Base-by-base conservation (phyloP, 176 grass and related monocot genomes). In the Tillandsia leiboldiana region DNA sequence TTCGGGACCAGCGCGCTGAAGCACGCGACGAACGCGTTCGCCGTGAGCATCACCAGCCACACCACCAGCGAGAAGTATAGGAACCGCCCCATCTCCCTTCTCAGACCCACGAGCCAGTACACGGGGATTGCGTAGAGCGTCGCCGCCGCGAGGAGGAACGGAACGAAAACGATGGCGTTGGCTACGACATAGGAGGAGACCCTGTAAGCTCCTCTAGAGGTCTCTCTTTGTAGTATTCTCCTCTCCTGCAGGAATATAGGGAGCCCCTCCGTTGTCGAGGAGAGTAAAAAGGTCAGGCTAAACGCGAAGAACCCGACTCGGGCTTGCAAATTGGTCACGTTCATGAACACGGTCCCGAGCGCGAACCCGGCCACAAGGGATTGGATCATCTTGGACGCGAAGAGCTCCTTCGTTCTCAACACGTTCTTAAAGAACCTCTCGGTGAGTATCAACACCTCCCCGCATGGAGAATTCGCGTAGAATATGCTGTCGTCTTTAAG, bases 291-390 rank as follows among this genome's bases (percentile, higher is more conserved):
- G 13, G 93, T 97, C 64, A 97, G 89, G 68, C 63, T 92, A 78
- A 97, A 97, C 17, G 93, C 93, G 49, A 97, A 97, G 83, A 97
- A 92, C 3, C 93, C 93, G 5, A 97, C 72, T 4, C 89, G 63
- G 11, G 86, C 85, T 72, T 97, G 86, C 49, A 87, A 75, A 72
- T 92, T 80, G 8, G 62, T 79, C 26, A 77, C 62, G 64, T 77
- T 87, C 58, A 87, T 69, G 79, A 97, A 97, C 66, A 96, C 77
- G 17, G 89, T 87, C 24, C 93, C 93, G 15, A 97, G 81, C 57
- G 77, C 85, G 13, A 75, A 54, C 49, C 93, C 93, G 1, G 75
- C 86, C 0, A 85, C 69, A 1, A 75, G 8, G 11, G 84, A 90
- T 72, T 92, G 89, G 77, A 84, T 62, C 89, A 87, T 87, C 48